A percentile compares a stretch with the other conserved stretches of the same genome.
Conservation (phyloP, 148 eudicot species). For the Chenopodium berlandieri region DNA sequence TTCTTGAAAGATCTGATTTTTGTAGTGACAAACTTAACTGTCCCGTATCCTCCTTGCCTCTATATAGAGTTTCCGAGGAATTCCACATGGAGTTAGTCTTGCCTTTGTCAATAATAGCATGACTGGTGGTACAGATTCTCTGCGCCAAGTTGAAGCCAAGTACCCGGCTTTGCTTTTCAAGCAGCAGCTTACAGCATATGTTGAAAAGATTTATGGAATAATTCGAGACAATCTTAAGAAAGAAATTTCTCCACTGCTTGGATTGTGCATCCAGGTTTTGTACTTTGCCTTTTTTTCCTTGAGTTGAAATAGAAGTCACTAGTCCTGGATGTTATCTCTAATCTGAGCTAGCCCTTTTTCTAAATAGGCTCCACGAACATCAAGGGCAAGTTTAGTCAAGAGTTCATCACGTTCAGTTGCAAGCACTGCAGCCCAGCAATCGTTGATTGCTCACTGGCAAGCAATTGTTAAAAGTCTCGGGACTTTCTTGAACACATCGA, state of each 20-base stretch:
- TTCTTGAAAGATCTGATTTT: conserved; percentile 4
- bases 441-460: conserved; percentile 96
- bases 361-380: conserved; percentile 89
- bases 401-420: conserved; percentile 87
- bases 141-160: conserved; percentile 96
- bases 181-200: conserved; percentile 98
- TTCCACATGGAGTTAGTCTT: conserved; percentile 69
- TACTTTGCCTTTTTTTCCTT: neutral
- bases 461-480: conserved; percentile 88
- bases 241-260: conserved; percentile 94
- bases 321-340: conserved; percentile 8
- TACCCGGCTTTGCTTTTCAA: conserved; percentile 98
- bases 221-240: conserved; percentile 94
- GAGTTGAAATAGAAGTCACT: neutral
- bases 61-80: conserved; percentile 82
- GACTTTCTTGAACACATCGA: conserved; percentile 70
- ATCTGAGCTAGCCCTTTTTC: conserved; percentile 6
- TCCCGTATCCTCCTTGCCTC: neutral
- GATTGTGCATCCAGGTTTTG: conserved; percentile 87
- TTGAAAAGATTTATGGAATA: conserved; percentile 94
- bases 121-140: conserved; percentile 57
- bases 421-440: conserved; percentile 85
- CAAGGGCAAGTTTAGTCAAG: conserved; percentile 95
- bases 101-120: conserved; percentile 54
- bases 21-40: neutral